A percentile compares a stretch with the other conserved stretches of the same genome.
These are phyloP conservation scores for Leavenworthia alabamica DNA, from an alignment of 345 rosid species.

Conservation along the genomic window DNA sequence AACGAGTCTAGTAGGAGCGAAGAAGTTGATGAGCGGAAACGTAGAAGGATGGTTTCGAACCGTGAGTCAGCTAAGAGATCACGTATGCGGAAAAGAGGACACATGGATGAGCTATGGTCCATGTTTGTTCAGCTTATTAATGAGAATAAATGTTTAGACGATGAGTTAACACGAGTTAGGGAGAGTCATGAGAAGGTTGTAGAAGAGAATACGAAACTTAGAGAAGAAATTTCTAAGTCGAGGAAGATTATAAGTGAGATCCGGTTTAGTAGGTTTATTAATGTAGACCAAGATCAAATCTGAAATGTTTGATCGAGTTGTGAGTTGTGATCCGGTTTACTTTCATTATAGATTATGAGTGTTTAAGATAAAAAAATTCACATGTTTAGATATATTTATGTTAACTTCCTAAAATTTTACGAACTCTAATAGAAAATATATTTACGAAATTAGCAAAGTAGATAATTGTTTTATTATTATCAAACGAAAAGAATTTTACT, in stretches of 20 bases:
- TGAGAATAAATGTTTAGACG: conserved; percentile 8
- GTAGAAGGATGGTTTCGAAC: conserved; percentile 18
- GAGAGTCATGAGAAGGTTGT: conserved; percentile 5
- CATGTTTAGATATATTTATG: no score
- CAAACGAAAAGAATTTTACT: no score
- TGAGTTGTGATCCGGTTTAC: no score
- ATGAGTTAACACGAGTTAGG: conserved; percentile 4
- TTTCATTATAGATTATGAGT: no score
- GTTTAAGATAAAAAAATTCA: no score
- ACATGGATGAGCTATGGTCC: conserved; percentile 15
- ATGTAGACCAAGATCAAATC: not conserved
- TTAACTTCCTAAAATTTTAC: no score
- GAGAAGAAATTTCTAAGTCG: conserved; percentile 3
- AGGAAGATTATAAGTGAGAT: conserved; percentile 13
- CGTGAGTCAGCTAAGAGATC: conserved; percentile 27
- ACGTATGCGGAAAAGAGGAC: conserved; percentile 15
- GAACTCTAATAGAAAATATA: no score
- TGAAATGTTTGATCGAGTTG: not conserved
- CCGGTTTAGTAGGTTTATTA: not conserved
- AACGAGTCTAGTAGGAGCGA: not conserved
- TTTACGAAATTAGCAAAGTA: no score
- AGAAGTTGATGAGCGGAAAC: conserved; percentile 17
- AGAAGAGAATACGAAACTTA: conserved; percentile 19
- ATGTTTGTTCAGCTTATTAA: conserved; percentile 16
- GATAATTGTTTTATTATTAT: no score